Conservation (phyloP, 73 alveolate species). For the Uronychia setigera region DNA sequence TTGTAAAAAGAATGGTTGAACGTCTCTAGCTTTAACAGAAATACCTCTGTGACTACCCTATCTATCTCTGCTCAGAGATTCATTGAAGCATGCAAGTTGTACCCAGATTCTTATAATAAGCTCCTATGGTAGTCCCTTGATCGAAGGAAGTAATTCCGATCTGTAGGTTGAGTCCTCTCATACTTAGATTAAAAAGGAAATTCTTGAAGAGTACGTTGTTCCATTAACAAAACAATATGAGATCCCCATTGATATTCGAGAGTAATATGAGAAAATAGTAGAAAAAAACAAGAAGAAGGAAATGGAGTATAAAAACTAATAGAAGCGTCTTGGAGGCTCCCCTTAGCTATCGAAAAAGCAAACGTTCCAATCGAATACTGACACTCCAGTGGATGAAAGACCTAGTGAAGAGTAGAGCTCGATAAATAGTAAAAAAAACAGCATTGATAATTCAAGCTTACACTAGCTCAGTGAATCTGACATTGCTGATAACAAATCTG, state of each 20-base stretch:
- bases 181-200: not conserved
- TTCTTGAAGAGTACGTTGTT: not conserved
- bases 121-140: not conserved
- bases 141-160: not conserved
- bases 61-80: not conserved
- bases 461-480: too few relatives aligned
- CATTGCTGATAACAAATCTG: too few relatives aligned
- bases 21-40: not conserved
- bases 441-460: too few relatives aligned
- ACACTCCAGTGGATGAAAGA: too few relatives aligned
- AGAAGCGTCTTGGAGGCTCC: not conserved
- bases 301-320: not conserved
- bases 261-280: not conserved
- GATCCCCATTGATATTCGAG: not conserved
- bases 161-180: not conserved
- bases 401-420: too few relatives aligned
- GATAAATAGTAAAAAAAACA: too few relatives aligned
- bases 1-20: slow-evolving; percentile 18
- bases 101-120: not conserved
- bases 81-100: not conserved
- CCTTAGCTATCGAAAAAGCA: not conserved
- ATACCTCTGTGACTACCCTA: not conserved
- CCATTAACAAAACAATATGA: not conserved
- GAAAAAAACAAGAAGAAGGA: too few relatives aligned
- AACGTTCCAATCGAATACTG: too few relatives aligned